Evolutionary conservation across 352 stramenopile species (phyloP), one percentile per base, ranked within the genome.

Genomic region (Pythium chondricola): DNA sequence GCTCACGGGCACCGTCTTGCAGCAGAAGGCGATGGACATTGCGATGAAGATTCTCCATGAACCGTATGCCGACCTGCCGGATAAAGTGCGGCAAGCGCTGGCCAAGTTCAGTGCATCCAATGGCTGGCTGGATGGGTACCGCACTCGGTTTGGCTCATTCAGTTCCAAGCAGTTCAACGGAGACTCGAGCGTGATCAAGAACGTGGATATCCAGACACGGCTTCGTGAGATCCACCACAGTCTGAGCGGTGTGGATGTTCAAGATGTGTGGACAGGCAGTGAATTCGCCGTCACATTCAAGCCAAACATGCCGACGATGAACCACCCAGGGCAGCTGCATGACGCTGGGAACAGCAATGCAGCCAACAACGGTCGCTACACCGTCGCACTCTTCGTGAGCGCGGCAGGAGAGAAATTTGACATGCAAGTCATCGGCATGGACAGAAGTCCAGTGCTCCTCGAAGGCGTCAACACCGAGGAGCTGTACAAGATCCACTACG

Each of bases 1-100:
- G 58, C 63, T 93, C 56, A 93, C 81, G 14, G 81, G 81, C 55
- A 85, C 76, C 0, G 71, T 86, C 26, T 61, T 93, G 43, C 81
- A 93, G 63, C 74, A 88, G 41, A 90, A 89, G 36, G 81, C 81
- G 41, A 88, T 93, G 74, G 75, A 93, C 25, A 56, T 93, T 17
- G 74, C 76, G n/a, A 67, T 69, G 46, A 88, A 86, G 52, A 83
- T 93, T 29, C 49, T 80, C 11, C 62, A 83, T 18, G 81, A 93
- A 26, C 75, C 74, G 13, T 85, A 75, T 42, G 78, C 74, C 1
- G 67, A 81, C 26, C 36, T 93, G 18, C 71, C 78, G 0, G 78
- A 93, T 4, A 88, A 88, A 41, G 70, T 90, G 13, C 67, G 73
- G n/a, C 64, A 75, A n/a, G 74, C 81, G 27, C 52, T 93, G 27